Base-by-base conservation (phyloP, 2,329 filamentous ascomycete genomes). In the Trichoderma harzianum region DNA sequence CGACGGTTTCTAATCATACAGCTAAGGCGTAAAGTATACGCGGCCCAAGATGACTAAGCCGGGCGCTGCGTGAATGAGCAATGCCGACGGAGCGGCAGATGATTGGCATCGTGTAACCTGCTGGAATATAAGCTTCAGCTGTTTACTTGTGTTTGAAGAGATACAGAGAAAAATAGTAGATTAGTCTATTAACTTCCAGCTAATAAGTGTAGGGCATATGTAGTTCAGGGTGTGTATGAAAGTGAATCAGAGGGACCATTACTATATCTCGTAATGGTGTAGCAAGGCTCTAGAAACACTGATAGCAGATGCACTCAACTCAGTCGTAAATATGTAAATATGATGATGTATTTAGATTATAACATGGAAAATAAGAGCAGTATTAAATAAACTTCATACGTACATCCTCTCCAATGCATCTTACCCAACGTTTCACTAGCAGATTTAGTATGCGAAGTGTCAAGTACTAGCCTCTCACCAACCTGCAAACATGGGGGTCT, bases 21-120 rank as follows among this genome's bases (percentile, higher is more conserved):
- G 36, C 53, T 47, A 51, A 53, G 66, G 66, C 66, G 28, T 16
- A 32, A 62, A 69, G 66, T 60, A 57, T 69, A 69, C 66, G 66
- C 57, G 66, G 66, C 66, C 66, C 30, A 24, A 14, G 66, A 69
- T 69, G 66, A 69, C 66, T 69, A 61, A 69, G 66, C 66, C 16
- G 11, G 10, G 28, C 30, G 7, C n/a, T 51, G 24, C 11, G 57
- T 68, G 65, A 57, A 60, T 68, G 65, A 24, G 12, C 53, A 47
- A 12, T 28, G n/a, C 32, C 30, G 24, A 7, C 16, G 36, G 16
- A 11, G 14, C 18, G 12, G 24, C 34, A 32, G 65, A 32, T 32
- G n/a, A 30, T 32, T 18, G 12, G 62, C 39, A 26, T n/a, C 18
- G 24, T 28, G 11, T n/a, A 39, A 28, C 21, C 21, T 24, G 14